Conservation (phyloP, 192 early-diverging fungal genomes). For the Blastocladiella britannica region DNA sequence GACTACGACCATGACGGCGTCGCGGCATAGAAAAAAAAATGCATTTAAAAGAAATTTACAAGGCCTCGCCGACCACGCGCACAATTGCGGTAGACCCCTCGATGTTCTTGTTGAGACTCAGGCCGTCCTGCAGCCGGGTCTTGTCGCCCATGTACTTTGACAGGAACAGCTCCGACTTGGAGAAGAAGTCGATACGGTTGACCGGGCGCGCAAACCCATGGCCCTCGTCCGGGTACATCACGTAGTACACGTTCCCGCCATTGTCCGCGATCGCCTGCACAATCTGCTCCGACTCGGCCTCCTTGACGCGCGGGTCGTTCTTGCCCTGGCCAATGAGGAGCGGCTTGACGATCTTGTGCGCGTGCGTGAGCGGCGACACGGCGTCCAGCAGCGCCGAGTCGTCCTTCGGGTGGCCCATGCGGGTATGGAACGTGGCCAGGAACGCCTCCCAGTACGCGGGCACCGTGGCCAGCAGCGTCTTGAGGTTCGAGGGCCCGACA, state of each 20-base stretch:
- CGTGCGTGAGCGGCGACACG: constrained; percentile 11
- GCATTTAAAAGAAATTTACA: too few relatives aligned
- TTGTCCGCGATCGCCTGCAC: constrained; percentile 12
- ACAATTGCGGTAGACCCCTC: not conserved
- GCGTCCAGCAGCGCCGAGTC: constrained; percentile 9
- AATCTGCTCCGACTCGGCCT: constrained; percentile 20
- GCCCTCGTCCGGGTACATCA: constrained; percentile 18
- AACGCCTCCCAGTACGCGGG: constrained; percentile 15
- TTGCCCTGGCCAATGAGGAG: constrained; percentile 17
- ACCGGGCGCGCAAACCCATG: constrained; percentile 16
- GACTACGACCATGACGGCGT: too few relatives aligned
- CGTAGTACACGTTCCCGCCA: constrained; percentile 13
- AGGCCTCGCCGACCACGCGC: not conserved
- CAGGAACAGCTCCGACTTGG: constrained; percentile 15
- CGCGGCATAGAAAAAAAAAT: too few relatives aligned
- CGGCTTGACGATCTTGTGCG: constrained; percentile 15
- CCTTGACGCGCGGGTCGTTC: constrained; percentile 20
- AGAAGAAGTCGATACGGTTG: constrained; percentile 15
- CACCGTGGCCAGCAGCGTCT: constrained; percentile 9
- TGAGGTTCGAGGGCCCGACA: constrained; percentile 16
- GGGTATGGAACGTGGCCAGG: constrained; percentile 3
- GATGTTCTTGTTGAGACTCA: not conserved
- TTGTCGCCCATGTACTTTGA: constrained; percentile 7
- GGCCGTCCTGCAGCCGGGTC: not conserved
- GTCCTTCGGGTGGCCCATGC: constrained; percentile 16